Evolutionary conservation across 495 filamentous ascomycete genomes (phyloP), one percentile per base, ranked within the genome.

Genomic region (Neurospora discreta): DNA sequence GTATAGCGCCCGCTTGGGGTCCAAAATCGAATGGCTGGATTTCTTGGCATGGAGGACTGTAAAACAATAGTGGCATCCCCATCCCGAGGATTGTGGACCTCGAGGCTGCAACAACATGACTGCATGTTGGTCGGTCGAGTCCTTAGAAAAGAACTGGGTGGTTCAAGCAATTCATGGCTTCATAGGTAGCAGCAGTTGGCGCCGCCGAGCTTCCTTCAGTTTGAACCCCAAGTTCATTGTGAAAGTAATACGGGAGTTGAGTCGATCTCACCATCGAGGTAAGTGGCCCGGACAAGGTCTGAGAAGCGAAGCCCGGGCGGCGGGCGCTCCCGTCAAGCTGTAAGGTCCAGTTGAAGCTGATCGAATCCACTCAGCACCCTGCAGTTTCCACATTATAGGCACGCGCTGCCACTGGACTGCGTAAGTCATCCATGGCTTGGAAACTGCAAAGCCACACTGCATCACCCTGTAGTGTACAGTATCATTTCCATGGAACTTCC

Each of bases 91-190:
- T 60, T 60, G 52, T 60, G 52, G 23, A 7, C 13, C 46, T 15
- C 52, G 26, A 60, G 15, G 6, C 52, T 60, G 52, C 23, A 60
- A 60, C 52, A 5, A 36, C 33, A 33, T 60, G n/a, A n/a, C n/a
- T n/a, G n/a, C 23, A 58, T 30, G 46, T 58, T 58, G 20, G 46
- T 58, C 46, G 20, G 46, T 58, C 46, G 20, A 58, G 23, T 60
- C 23, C 52, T n/a, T n/a, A n/a, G n/a, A n/a, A n/a, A n/a, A n/a
- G n/a, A 72, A 70, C 70, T 67, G 58, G 76, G 75, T 73, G 76
- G 76, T 76, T 76, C 75, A 76, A 26, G 58, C 26, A 30, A 26
- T 60, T 33, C 52, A 23, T 23, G 23, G 4, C 44, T 46, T 20
- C 20, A 23, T 46, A 3, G 8, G 43, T 20, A 20, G 43, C 43